Percentiles rank a stretch among this genome's conserved stretches.
Conservation (phyloP, 2,329 filamentous ascomycete genomes). For the Dendrostoma leiphaemia region DNA sequence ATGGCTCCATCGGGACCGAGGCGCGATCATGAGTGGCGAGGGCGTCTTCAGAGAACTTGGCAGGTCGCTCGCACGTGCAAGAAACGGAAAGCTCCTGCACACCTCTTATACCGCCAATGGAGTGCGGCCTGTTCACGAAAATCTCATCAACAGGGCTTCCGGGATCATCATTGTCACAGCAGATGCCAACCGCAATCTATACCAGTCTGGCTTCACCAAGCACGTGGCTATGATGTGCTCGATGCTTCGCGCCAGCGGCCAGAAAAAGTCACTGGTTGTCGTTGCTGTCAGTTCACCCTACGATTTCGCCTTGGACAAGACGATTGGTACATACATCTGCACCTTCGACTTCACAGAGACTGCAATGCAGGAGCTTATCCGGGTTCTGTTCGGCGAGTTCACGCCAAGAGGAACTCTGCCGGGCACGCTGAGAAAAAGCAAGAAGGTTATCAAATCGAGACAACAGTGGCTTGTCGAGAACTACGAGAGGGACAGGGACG, state of each 20-base stretch:
- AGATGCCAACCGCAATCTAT: conserved; percentile 89
- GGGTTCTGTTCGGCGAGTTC: conserved; percentile 77
- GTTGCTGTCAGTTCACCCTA: conserved; percentile 94
- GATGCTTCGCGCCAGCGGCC: conserved; percentile 71
- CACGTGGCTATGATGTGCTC: conserved; percentile 95
- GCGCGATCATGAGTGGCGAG: conserved; percentile 83
- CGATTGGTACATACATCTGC: conserved; percentile 89
- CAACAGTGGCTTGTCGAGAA: conserved; percentile 94
- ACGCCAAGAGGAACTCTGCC: conserved; percentile 58
- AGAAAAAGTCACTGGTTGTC: conserved; percentile 87
- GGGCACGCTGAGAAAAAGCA: conserved; percentile 79
- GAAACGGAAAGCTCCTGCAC: conserved; percentile 83
- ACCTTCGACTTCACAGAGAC: conserved; percentile 97
- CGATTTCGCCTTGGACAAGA: conserved; percentile 90
- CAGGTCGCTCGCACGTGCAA: conserved; percentile 78
- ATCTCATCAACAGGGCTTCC: conserved; percentile 82
- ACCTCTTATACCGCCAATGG: conserved; percentile 95
- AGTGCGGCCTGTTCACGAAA: conserved; percentile 88
- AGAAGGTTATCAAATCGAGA: conserved; percentile 82
- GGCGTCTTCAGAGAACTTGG: conserved; percentile 89
- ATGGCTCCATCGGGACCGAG: conserved; percentile 57
- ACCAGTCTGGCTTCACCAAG: conserved; percentile 93
- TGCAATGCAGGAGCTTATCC: conserved; percentile 79
- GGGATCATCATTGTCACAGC: conserved; percentile 90
- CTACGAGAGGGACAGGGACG: conserved; percentile 79